These are phyloP conservation scores for Aegilops sharonensis DNA, from an alignment of 176 grass and related monocot species.

Conservation along the genomic window DNA sequence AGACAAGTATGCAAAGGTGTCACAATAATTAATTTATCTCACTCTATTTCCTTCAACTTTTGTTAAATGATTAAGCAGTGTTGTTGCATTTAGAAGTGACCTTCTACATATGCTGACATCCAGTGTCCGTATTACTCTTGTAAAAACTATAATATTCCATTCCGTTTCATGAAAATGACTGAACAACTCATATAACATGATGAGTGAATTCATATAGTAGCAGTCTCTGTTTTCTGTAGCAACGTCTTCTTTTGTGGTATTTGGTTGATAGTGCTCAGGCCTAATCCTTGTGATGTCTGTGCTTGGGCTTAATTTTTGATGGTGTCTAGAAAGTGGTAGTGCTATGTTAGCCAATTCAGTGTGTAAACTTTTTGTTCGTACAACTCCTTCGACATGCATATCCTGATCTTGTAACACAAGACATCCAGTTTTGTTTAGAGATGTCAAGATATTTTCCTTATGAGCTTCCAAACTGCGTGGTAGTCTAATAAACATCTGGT, in stretches of 20 bases:
- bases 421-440: not conserved
- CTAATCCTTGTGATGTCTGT: not conserved
- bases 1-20: constrained; percentile 91
- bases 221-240: not conserved
- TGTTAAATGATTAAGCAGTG: constrained; percentile 21
- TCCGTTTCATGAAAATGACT: constrained; percentile 12
- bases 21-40: constrained; percentile 11
- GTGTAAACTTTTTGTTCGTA: not conserved
- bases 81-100: not conserved
- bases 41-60: constrained; percentile 19
- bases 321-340: not conserved
- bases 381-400: not conserved
- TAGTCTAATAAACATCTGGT: not conserved
- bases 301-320: not conserved
- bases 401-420: not conserved
- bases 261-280: not conserved
- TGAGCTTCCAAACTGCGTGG: not conserved
- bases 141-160: not conserved
- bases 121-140: not conserved
- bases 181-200: constrained; percentile 1
- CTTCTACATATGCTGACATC: not conserved
- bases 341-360: not conserved
- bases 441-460: not conserved
- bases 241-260: not conserved
- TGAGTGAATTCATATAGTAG: not conserved